Base-by-base conservation (phyloP, 352 stramenopile species). In the Pythium sukuiense region DNA sequence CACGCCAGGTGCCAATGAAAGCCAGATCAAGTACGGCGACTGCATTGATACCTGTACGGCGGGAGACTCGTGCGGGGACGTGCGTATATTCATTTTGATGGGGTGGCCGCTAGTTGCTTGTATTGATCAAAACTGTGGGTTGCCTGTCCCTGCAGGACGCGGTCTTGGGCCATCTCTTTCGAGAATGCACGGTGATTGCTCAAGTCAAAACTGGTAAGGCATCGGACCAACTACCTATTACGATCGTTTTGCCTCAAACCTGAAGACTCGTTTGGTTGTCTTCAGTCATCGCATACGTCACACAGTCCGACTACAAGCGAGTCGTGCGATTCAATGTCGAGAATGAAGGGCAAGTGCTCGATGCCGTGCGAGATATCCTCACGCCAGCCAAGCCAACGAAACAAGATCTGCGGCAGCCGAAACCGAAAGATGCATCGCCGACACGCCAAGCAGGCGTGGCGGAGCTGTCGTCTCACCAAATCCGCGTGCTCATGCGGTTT, bases 151-250 rank as follows among this genome's bases (percentile, higher is more conserved):
- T n/a, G n/a, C n/a, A 85, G 77, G 77, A 85, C 63, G 73, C 71
- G 12, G 59, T 79, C 16, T 56, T 49, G 13, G 74, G 63, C 0
- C 35, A 66, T 26, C 61, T 83, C 43, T 77, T 76, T 48, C 76
- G 79, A 0, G 73, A 75, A 29, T 59, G 66, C 6, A 77, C 76
- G 0, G 74, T 65, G 12, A 67, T 87, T 24, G 65, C 79, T 2
- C 79, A 87, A 62, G 65, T 71, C 6, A 75, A 77, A 35, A 80
- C 76, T 56, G 69, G 77, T 86, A 45, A 29, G n/a, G 37, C 14
- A 30, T 35, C 14, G 6, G 14, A n/a, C n/a, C n/a, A n/a, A n/a
- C n/a, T n/a, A n/a, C n/a, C n/a, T n/a, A n/a, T n/a, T n/a, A n/a
- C n/a, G n/a, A n/a, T n/a, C n/a, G n/a, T n/a, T n/a, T n/a, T n/a